Evolutionary conservation across 441 rosid species (phyloP).

Genomic region (Adansonia rubrostipa): DNA sequence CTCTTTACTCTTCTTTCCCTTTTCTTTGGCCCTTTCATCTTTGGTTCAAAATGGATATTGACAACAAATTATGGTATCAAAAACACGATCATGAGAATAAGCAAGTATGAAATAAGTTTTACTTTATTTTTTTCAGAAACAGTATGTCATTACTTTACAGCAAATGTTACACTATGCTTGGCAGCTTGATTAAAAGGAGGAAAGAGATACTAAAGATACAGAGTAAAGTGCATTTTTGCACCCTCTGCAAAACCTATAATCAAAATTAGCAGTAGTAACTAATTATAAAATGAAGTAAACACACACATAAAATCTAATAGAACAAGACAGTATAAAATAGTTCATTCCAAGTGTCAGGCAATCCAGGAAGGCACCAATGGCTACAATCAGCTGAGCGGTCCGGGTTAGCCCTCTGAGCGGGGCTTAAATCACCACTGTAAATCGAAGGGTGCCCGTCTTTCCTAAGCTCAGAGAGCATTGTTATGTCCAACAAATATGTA

Average conservation of each 20-base stretch:
- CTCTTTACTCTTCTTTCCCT: neutral
- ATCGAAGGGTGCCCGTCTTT: conserved; percentile 91
- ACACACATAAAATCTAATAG: conserved; percentile 28
- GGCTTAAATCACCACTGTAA: conserved; percentile 78
- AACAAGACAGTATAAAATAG: conserved; percentile 68
- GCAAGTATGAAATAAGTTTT: neutral
- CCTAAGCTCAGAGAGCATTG: conserved; percentile 81
- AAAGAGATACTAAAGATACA: neutral
- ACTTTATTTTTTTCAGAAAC: conserved; percentile 24
- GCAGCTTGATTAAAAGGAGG: neutral
- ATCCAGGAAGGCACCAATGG: conserved; percentile 99
- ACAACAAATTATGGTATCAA: neutral
- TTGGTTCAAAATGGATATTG: neutral
- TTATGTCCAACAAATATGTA: conserved; percentile 70
- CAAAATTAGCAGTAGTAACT: neutral
- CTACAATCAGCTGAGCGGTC: conserved; percentile 84
- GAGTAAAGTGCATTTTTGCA: conserved; percentile 23
- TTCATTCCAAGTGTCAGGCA: conserved; percentile 95
- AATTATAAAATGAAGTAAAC: neutral
- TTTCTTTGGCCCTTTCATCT: neutral
- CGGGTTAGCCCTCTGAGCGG: conserved; percentile 66
- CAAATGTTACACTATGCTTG: neutral
- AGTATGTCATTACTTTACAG: conserved; percentile 15
- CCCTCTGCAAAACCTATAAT: conserved; percentile 19
- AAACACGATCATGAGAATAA: neutral